Percentiles rank a stretch among this genome's conserved stretches.
Evolutionary conservation across 305 asterid genomes (phyloP).

Genomic region (Withania somnifera): DNA sequence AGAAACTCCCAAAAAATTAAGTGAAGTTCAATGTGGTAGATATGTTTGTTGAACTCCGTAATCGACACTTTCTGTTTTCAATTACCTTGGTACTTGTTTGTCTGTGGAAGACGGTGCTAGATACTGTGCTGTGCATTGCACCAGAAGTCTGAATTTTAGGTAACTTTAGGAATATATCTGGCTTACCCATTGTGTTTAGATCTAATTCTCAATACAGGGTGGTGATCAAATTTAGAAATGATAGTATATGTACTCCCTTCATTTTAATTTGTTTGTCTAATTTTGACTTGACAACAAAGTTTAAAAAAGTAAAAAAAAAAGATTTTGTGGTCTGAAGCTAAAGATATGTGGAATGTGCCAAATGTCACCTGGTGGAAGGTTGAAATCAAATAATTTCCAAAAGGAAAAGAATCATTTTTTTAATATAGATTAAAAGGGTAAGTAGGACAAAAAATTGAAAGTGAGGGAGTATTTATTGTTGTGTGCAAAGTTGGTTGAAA

Average conservation of each 20-base stretch:
- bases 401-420: too few species aligned
- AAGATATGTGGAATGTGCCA: too few species aligned
- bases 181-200: neutral
- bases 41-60: neutral
- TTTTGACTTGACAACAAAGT: too few species aligned
- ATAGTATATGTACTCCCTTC: too few species aligned
- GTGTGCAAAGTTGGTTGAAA: neutral
- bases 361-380: too few species aligned
- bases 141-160: neutral
- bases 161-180: neutral
- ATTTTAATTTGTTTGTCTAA: too few species aligned
- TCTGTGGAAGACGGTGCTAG: neutral
- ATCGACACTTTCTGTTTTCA: neutral
- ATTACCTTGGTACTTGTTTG: neutral
- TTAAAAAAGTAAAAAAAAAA: too few species aligned
- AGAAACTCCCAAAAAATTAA: neutral
- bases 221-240: too few species aligned
- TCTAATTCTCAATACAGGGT: neutral
- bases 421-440: too few species aligned
- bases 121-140: neutral
- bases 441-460: too few species aligned
- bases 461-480: too few species aligned
- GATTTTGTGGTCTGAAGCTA: neutral
- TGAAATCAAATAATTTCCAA: too few species aligned
- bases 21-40: neutral